Base-by-base conservation (phyloP, 768 basidiomycete species). In the Phlebiopsis flavidoalba region DNA sequence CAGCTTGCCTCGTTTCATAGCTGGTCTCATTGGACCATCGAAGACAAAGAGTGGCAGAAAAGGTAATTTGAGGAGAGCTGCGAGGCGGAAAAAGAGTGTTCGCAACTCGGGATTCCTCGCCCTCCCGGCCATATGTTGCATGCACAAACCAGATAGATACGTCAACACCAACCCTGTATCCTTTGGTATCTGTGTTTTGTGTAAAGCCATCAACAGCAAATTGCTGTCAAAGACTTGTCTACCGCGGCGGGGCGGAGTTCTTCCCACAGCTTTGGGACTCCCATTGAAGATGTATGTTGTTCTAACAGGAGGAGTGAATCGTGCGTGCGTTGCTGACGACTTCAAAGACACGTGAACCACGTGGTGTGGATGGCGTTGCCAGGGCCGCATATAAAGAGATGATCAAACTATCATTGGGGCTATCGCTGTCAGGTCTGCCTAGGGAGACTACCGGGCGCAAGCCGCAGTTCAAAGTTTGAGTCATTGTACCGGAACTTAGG, bases 11-110 rank as follows among this genome's bases (percentile, higher is more conserved):
- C 90, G 81, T 74, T 97, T 97, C 64, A 88, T 72, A 21, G 83
- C 81, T 2, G 94, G 94, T 62, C 95, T 82, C 61, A 86, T 83
- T 0, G 91, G 90, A 0, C 94, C 94, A 72, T 97, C 93, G 69
- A 96, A 97, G 4, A 96, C 91, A 71, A 96, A 95, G 10, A 97
- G 80, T 0, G 93, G 93, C 12, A 94, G 80, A 64, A 96, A 85
- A 0, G 94, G 93, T 5, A 86, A 19, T 58, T 80, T 82, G 71
- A 91, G 83, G 2, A 97, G 81, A 22, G 83, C 84, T 43, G 87
- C 85, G 71, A 92, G 93, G 49, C 91, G 88, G 72, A 93, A 95
- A 77, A 95, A 89, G 6, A 90, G 75, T 0, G 90, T 93, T 24
- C 92, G 79, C 10, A 95, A 78, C 58, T 92, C 89, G 8, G 93